Base-by-base conservation (phyloP, 371 early-diverging fungal species). In the Thermomucor indicae-seudaticae region DNA sequence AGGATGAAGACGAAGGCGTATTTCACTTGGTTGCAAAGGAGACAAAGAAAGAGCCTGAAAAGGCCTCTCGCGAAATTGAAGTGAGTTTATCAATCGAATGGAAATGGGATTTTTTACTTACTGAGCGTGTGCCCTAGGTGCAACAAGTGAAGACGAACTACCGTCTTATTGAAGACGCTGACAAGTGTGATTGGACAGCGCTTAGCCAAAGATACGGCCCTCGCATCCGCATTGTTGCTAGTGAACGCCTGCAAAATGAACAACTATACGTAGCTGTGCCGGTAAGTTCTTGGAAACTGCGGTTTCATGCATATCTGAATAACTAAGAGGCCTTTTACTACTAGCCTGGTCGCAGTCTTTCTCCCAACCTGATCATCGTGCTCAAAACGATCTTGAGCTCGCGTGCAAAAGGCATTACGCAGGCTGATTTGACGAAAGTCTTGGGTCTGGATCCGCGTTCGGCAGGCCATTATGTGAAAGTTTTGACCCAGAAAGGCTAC, bases 391-490 rank as follows among this genome's bases (percentile, higher is more conserved):
- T 73, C 22, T 2, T 73, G 22, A 49, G 48, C 6, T 30, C 60
- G 0, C 46, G 64, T 31, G 30, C 55, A 8, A 31, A 49, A 6
- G 74, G 74, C 20, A 37, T 67, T 20, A 55, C 65, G 11, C 74
- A 73, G 49, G 61, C 61, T 14, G 44, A 40, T 6, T 28, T 73
- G 2, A 69, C 74, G 1, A 64, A 56, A 30, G 4, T 43, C 0
- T 46, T 57, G 4, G 49, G 43, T 6, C n/a, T 67, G 11, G 74
- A 73, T 40, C 23, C 55, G 47, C 57, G 74, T 16, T 69, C 74
- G 2, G 57, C 74, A n/a, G 74, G 74, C 2, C 70, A 69, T 44
- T 69, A 69, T 50, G 60, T 55, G 4, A 69, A 69, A 46, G 34
- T 54, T 3, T 22, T 73, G 30, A 70, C 66, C 22, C 55, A 67